phyloP scores from a whole-genome alignment of 1,139 yeast genomes.

The Yarrowia galli region DNA sequence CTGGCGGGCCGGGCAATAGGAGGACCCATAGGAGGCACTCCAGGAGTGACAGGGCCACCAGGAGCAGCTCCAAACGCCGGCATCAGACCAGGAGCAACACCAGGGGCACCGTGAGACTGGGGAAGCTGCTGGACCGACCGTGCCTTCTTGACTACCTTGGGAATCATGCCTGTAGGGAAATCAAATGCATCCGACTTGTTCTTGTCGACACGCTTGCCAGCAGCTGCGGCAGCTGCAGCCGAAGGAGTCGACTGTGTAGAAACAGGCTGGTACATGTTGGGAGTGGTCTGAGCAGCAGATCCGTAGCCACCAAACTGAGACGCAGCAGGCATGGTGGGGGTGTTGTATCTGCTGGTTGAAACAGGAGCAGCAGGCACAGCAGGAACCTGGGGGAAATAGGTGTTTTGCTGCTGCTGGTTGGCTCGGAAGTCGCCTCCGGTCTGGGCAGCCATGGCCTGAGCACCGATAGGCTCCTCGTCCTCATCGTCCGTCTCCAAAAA shows the following conservation, averaged over 20 bases:
- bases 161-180: slow-evolving; percentile 34
- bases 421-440: slow-evolving; percentile 36
- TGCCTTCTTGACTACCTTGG: slow-evolving; percentile 29
- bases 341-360: slow-evolving; percentile 19
- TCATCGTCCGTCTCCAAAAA: slow-evolving; percentile 46
- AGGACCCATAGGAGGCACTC: slow-evolving; percentile 38
- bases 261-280: slow-evolving; percentile 20
- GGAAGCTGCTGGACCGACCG: slow-evolving; percentile 27
- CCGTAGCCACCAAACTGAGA: slow-evolving; percentile 29
- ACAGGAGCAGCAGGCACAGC: slow-evolving; percentile 17
- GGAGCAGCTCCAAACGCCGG: slow-evolving; percentile 31
- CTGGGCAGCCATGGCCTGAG: slow-evolving; percentile 39
- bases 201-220: slow-evolving; percentile 15
- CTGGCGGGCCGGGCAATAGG: slow-evolving; percentile 40
- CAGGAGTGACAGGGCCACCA: slow-evolving; percentile 29
- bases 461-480: slow-evolving; percentile 32
- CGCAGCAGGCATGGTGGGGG: slow-evolving; percentile 19
- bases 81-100: slow-evolving; percentile 23
- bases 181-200: slow-evolving; percentile 38
- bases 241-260: slow-evolving; percentile 15
- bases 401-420: slow-evolving; percentile 37
- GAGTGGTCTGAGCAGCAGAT: slow-evolving; percentile 15
- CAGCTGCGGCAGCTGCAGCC: background rate
- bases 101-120: slow-evolving; percentile 7
- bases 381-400: slow-evolving; percentile 25